Conservation (phyloP, 2,329 filamentous ascomycete species). For the Mollisia scopiformis region DNA sequence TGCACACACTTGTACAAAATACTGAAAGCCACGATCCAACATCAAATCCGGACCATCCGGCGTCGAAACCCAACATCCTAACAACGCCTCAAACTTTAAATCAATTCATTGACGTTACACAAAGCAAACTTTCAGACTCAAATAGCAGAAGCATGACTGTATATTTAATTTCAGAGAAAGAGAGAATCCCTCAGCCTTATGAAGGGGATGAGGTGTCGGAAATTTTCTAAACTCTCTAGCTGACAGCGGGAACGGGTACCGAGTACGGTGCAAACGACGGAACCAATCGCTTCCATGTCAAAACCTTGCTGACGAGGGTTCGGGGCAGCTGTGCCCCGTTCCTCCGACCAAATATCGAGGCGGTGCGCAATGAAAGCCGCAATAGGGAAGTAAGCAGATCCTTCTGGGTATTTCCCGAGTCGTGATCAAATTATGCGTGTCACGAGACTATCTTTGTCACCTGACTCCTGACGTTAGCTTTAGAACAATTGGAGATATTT, state of each 20-base stretch:
- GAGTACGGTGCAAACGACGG: background rate
- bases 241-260: too few species aligned
- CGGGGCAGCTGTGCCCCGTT: background rate
- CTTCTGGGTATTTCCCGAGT: too few species aligned
- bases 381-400: background rate
- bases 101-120: background rate
- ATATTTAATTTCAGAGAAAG: background rate
- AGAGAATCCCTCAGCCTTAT: background rate
- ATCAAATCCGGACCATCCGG: background rate
- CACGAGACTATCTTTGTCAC: too few species aligned
- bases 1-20: background rate
- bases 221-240: too few species aligned
- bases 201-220: background rate
- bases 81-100: background rate
- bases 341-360: too few species aligned
- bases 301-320: background rate
- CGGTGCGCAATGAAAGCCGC: background rate
- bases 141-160: too few species aligned
- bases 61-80: background rate
- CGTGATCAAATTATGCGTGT: too few species aligned
- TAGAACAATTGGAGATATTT: too few species aligned
- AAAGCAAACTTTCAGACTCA: background rate
- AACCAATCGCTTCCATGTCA: background rate
- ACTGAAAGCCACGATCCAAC: background rate
- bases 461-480: too few species aligned